Base-by-base conservation (phyloP, 768 basidiomycete genomes). In the Phlegmacium glaucopus region DNA sequence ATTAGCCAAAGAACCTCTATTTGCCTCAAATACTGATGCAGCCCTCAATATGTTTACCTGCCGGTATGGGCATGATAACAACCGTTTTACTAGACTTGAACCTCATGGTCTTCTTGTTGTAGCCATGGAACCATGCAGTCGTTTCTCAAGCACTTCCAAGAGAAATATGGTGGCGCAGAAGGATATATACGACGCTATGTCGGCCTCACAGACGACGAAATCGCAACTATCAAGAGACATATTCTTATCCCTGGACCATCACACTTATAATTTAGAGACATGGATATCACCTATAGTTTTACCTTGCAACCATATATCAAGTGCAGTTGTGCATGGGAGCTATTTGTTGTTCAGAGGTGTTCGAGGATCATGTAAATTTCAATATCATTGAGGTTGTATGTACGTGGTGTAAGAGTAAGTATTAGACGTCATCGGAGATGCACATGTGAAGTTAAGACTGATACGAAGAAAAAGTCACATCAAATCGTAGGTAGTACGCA, bases 21-120 rank as follows among this genome's bases (percentile, higher is more conserved):
- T 90, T 60, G 82, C 85, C 1, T 74, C 81, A 6, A 85, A 89
- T 54, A 79, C 75, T 35, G 79, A 86, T 46, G 86, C 87, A 17
- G 87, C 87, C 2, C 68, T 88, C n/a, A 90, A 87, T 51, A 87
- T 90, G 86, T 80, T 91, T 44, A 80, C 83, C 4, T 90, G 87
- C 55, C 77, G 84, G 88, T 87, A 59, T 44, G 77, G 53, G 25
- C 22, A 11, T 32, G 9, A 13, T 40, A 28, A 32, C 36, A 9
- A 29, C 2, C 16, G 28, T 26, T 45, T 45, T 3, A 4, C 25
- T 42, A 27, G 13, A 13, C 8, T 43, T 15, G 32, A 16, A 25
- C 13, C 49, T 39, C n/a, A 39, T 41, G 28, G 32, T 30, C 39
- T 44, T 39, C 15, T 42, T 51, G 22, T 38, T 36, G 22, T 51